Percentiles rank a stretch among this genome's conserved stretches.
These are phyloP conservation scores for Cephalotrichum gorgonifer DNA, from an alignment of 2,329 filamentous ascomycete species.

Conservation along the genomic window DNA sequence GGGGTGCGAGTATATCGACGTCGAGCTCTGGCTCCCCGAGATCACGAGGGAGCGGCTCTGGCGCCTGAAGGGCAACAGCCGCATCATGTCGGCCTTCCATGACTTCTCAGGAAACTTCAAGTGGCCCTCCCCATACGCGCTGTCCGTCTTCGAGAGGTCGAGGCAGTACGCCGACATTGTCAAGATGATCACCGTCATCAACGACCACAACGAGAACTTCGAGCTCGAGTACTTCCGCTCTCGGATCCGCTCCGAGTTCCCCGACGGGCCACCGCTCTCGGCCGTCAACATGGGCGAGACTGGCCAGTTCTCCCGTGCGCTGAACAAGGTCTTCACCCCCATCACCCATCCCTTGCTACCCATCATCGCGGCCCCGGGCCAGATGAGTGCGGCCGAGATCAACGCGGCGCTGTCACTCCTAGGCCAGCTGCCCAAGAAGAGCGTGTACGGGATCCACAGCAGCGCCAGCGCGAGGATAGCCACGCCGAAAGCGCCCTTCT, in stretches of 20 bases:
- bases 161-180: constrained; percentile 72
- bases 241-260: constrained; percentile 58
- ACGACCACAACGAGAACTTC: constrained; percentile 76
- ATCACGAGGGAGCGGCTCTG: constrained; percentile 58
- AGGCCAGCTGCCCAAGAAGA: constrained; percentile 69
- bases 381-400: constrained; percentile 77
- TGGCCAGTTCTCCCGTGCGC: constrained; percentile 73
- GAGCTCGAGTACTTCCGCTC: constrained; percentile 84
- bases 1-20: constrained; percentile 84
- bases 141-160: constrained; percentile 61
- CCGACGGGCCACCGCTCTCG: constrained; percentile 63
- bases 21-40: constrained; percentile 79
- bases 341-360: constrained; percentile 80
- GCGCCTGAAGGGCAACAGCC: constrained; percentile 63
- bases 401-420: constrained; percentile 69
- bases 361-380: constrained; percentile 75
- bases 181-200: constrained; percentile 83
- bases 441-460: constrained; percentile 65
- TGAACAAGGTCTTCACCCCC: constrained; percentile 80
- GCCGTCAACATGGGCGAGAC: constrained; percentile 80
- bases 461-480: constrained; percentile 51
- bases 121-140: constrained; percentile 67
- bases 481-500: constrained; percentile 71
- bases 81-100: constrained; percentile 86
- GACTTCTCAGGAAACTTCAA: constrained; percentile 78